Evolutionary conservation across 164 flowering plant genomes (phyloP).

Genomic region (Annona squamosa): DNA sequence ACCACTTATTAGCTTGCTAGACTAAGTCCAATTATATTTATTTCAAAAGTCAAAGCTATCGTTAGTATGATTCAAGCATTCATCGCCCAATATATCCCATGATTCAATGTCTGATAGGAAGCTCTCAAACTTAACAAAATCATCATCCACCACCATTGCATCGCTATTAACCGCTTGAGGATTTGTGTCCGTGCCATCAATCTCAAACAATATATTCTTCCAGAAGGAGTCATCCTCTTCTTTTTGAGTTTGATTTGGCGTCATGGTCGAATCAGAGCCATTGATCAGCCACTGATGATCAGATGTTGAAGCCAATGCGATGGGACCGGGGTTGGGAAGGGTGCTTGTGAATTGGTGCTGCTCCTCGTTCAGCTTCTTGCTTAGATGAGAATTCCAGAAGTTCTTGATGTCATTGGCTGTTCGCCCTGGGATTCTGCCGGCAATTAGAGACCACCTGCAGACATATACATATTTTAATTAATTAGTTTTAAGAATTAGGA

Average conservation of each 20-base stretch:
- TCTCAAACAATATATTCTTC: slow-evolving; percentile 5
- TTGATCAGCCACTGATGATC: neutral
- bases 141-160: neutral
- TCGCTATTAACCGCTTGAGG: neutral
- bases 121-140: neutral
- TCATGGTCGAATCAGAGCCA: neutral
- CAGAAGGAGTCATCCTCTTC: slow-evolving; percentile 2
- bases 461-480: too few relatives aligned
- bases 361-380: slow-evolving; percentile 3
- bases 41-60: neutral
- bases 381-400: slow-evolving; percentile 14
- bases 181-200: neutral
- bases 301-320: neutral
- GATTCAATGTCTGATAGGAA: neutral
- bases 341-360: neutral
- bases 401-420: slow-evolving; percentile 15
- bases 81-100: slow-evolving; percentile 2
- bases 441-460: slow-evolving; percentile 10
- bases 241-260: neutral
- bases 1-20: neutral
- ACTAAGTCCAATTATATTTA: neutral
- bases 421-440: slow-evolving; percentile 11
- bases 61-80: neutral
- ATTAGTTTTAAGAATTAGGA: too few relatives aligned
- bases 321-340: neutral